Conservation (phyloP, 2,329 filamentous ascomycete species). For the Chaetomium sp. region DNA sequence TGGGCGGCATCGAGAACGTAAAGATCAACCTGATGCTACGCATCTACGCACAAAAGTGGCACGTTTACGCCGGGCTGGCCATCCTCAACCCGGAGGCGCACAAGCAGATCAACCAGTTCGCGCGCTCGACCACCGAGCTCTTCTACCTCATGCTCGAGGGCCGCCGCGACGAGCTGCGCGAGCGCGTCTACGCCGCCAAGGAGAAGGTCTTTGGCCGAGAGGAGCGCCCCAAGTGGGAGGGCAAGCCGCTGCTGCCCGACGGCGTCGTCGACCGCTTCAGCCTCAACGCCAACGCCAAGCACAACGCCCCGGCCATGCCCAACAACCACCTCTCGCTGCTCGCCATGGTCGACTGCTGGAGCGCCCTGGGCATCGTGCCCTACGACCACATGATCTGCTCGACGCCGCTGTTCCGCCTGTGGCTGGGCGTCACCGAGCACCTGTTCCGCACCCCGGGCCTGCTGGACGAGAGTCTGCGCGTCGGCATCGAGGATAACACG, state of each 20-base stretch:
- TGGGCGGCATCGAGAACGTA: slow-evolving; percentile 97
- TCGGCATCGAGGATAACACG: slow-evolving; percentile 83
- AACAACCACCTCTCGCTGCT: slow-evolving; percentile 94
- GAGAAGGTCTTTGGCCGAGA: slow-evolving; percentile 76
- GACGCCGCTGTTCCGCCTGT: slow-evolving; percentile 93
- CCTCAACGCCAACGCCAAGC: slow-evolving; percentile 62
- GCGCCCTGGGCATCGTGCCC: slow-evolving; percentile 85
- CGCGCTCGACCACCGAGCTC: slow-evolving; percentile 85
- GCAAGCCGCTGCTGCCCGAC: slow-evolving; percentile 73
- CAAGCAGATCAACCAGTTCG: slow-evolving; percentile 92
- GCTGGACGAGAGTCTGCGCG: slow-evolving; percentile 81
- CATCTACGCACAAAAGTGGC: slow-evolving; percentile 99
- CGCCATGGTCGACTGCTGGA: slow-evolving; percentile 99
- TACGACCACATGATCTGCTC: slow-evolving; percentile 99
- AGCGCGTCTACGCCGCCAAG: slow-evolving; percentile 64
- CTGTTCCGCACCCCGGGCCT: slow-evolving; percentile 82
- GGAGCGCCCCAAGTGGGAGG: slow-evolving; percentile 61
- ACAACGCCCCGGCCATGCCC: slow-evolving; percentile 54
- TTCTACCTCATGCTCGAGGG: slow-evolving; percentile 97
- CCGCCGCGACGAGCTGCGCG: slow-evolving; percentile 70
- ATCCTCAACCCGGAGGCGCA: slow-evolving; percentile 94
- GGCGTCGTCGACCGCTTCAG: slow-evolving; percentile 88
- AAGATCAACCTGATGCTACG: slow-evolving; percentile 98
- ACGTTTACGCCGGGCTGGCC: slow-evolving; percentile 95
- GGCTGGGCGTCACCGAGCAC: slow-evolving; percentile 96